Conservation (phyloP, 768 basidiomycete species). For the Kwoniella newhampshirensis region DNA sequence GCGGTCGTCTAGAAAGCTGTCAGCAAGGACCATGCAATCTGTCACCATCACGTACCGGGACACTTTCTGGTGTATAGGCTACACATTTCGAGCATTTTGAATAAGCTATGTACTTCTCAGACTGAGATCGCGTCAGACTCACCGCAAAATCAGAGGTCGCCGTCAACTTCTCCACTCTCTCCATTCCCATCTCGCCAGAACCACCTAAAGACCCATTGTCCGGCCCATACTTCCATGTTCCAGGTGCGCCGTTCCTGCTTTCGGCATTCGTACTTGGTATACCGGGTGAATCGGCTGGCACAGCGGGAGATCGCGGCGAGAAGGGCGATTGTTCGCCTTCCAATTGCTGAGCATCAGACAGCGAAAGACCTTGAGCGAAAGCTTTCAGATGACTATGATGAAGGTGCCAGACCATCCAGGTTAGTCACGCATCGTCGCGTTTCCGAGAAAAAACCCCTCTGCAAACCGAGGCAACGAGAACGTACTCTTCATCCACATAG, state of each 20-base stretch:
- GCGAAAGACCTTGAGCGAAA: constrained; percentile 70
- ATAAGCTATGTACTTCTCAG: not conserved
- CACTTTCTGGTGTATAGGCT: constrained; percentile 82
- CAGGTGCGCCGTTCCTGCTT: constrained; percentile 50
- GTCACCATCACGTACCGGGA: constrained; percentile 60
- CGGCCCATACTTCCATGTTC: constrained; percentile 37
- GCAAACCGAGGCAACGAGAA: not conserved
- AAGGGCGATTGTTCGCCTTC: constrained; percentile 36
- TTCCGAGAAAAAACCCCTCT: no score
- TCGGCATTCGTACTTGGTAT: no score
- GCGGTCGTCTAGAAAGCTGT: constrained; percentile 53
- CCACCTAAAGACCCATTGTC: constrained; percentile 22
- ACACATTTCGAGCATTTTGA: constrained; percentile 4
- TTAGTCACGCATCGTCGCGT: no score
- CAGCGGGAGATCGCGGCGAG: constrained; percentile 32
- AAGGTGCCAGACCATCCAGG: no score
- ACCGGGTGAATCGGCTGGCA: constrained; percentile 12
- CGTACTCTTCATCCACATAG: constrained; percentile 73
- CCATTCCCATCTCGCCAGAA: constrained; percentile 10
- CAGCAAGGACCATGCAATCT: not conserved
- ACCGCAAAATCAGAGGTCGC: constrained; percentile 55
- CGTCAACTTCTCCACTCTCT: constrained; percentile 51
- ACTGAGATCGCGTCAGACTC: constrained; percentile 62
- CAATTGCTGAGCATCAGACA: constrained; percentile 59
- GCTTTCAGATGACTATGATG: constrained; percentile 65